Evolutionary conservation across 2,329 filamentous ascomycete genomes (phyloP), one percentile per base, ranked within the genome.

Genomic region (Hymenoscyphus linearis): DNA sequence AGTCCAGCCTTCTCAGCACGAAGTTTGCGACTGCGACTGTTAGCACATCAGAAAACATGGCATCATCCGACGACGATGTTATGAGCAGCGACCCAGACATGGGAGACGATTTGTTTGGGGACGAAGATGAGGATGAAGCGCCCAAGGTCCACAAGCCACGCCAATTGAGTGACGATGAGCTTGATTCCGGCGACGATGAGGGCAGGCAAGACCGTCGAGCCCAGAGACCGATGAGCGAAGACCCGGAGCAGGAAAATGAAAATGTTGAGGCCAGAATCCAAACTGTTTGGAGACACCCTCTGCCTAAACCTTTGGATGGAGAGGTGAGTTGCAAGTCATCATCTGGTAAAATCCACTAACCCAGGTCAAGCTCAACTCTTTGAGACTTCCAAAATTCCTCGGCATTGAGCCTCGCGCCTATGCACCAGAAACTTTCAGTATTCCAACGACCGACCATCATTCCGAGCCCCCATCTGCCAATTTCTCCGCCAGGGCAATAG

Each of bases 341-440:
- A 50, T 22, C 13, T 50, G 18, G 1, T 25, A 50, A 10, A 3
- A 12, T 22, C 22, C 10, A 22, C 44, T 50, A 12, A 50, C 44
- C 44, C 44, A 50, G 4, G 12, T 22, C 18, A 56, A 90, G 87
- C 78, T 90, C 55, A 87, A 88, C 74, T 80, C 88, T 4, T 75
- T 92, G 68, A 87, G 86, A 66, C 80, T 93, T 1, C 90, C 90
- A 34, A 81, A 83, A 25, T 93, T 93, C 75, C 77, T 93, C 68
- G 84, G 83, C 57, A 80, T 92, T 65, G 80, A 89, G 50, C 87
- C 89, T 18, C 81, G 83, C 62, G 80, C 84, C 63, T 93, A 88
- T 78, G 79, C 85, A 58, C 77, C 84, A 47, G 82, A 85, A 53
- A 85, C 79, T 2, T 93, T 89, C 75, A 80, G 86, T 69, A 83